phyloP scores from a whole-genome alignment of 1,284 basidiomycete genomes.

The Leccinum pseudoinsigne region DNA sequence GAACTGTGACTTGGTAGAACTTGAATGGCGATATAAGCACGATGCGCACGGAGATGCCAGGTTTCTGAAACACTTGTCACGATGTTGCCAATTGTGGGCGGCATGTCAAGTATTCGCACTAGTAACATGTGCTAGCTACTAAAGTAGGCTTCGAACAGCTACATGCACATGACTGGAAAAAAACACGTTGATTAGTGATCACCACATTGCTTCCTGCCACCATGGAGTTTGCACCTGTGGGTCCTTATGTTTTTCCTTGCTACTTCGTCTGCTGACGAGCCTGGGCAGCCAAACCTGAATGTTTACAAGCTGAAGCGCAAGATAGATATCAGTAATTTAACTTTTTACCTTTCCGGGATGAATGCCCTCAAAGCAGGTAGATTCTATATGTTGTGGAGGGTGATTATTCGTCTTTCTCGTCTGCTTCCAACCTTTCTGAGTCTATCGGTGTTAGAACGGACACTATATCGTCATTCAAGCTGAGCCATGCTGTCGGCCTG shows the following conservation, averaged over 20 bases:
- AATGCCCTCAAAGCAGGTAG: slow-evolving; percentile 14
- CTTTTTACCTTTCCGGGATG: slow-evolving; percentile 18
- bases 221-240: slow-evolving; percentile 34
- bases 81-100: slow-evolving; percentile 13
- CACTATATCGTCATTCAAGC: slow-evolving; percentile 43
- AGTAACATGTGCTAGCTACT: not conserved
- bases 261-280: slow-evolving; percentile 6
- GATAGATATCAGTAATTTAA: slow-evolving; percentile 28
- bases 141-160: slow-evolving; percentile 10
- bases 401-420: slow-evolving; percentile 9
- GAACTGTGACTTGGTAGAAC: not conserved
- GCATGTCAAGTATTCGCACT: not conserved
- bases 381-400: slow-evolving; percentile 34
- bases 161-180: not conserved
- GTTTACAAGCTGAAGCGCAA: slow-evolving; percentile 26
- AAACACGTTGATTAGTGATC: slow-evolving; percentile 25
- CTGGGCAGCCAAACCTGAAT: slow-evolving; percentile 19
- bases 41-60: not conserved
- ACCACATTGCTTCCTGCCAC: not conserved
- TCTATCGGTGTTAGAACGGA: slow-evolving; percentile 26
- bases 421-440: slow-evolving; percentile 12
- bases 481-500: slow-evolving; percentile 28
- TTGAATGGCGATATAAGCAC: not conserved
- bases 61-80: not conserved
- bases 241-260: slow-evolving; percentile 19